Evolutionary conservation across 306 rosid species (phyloP).

Genomic region (Quercus glauca): DNA sequence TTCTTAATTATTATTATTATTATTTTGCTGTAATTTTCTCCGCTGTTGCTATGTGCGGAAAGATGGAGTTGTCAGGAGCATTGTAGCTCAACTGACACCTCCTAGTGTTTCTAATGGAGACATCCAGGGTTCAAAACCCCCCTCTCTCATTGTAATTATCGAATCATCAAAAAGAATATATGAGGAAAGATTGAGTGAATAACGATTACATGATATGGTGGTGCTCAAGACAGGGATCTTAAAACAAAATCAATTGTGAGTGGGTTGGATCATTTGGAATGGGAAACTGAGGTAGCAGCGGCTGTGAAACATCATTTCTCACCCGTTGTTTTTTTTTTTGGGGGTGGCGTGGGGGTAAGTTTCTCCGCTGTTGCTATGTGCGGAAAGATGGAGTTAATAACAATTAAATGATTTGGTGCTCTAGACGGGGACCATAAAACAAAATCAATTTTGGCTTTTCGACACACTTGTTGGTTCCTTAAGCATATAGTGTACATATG

Average conservation of each 20-base stretch:
- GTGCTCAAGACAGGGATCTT: neutral
- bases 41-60: no score
- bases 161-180: no score
- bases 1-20: no score
- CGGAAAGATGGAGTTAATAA: neutral
- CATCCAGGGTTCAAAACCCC: no score
- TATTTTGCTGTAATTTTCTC: no score
- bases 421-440: neutral
- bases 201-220: neutral
- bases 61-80: no score
- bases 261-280: neutral
- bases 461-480: neutral
- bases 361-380: no score
- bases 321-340: neutral
- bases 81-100: no score
- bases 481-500: no score
- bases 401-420: neutral
- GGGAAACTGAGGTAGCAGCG: constrained; percentile 5
- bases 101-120: no score
- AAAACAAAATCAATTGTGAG: neutral
- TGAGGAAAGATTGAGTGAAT: neutral
- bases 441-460: neutral
- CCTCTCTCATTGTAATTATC: no score
- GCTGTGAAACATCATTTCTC: constrained; percentile 13
- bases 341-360: no score